Base-by-base conservation (phyloP, 2,329 filamentous ascomycete genomes). In the Mollisia scopiformis region DNA sequence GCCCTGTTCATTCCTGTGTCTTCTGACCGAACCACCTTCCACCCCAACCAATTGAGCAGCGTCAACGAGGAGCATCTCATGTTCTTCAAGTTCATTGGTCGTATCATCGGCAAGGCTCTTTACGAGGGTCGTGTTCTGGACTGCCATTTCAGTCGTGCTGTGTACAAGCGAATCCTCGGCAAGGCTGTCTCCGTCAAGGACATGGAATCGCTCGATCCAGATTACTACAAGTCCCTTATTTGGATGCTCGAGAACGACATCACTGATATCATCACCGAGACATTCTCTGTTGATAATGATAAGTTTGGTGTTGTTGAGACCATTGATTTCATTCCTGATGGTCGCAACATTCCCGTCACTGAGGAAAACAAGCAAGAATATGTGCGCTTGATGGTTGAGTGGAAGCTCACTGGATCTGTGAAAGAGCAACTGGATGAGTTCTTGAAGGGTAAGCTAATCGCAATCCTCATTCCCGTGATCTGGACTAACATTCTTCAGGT, bases 191-290 rank as follows among this genome's bases (percentile, higher is more conserved):
- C 93, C 8, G 90, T 99, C 76, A 99, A 99, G 80, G 95, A 99
- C 72, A 98, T 99, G 93, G 95, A 99, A 77, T 97, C 93, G 23
- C 90, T 99, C 63, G 95, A 99, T 75, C 88, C 96, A 3, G 94
- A 99, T 72, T 99, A 99, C 80, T 97, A 98, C 86, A 99, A 98
- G 77, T 98, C 94, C 14, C 84, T 99, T 23, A 87, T 95, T 62
- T 99, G 96, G 96, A 98, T 99, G 88, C 83, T 98, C 60, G 92
- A 97, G 74, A 98, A 99, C 71, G 94, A 99, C 73, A 99, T 99
- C 69, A 97, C 93, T 4, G 95, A 98, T 72, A 93, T 98, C 72
- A 95, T 98, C 70, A 95, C 92, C 2, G 94, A 99, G 78, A 96
- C 92, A 1, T 98, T 99, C 75, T 95, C 93, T 11, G 88, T 96